phyloP scores from a whole-genome alignment of 2,329 filamentous ascomycete genomes.

The Hypoxylon rubiginosum region DNA sequence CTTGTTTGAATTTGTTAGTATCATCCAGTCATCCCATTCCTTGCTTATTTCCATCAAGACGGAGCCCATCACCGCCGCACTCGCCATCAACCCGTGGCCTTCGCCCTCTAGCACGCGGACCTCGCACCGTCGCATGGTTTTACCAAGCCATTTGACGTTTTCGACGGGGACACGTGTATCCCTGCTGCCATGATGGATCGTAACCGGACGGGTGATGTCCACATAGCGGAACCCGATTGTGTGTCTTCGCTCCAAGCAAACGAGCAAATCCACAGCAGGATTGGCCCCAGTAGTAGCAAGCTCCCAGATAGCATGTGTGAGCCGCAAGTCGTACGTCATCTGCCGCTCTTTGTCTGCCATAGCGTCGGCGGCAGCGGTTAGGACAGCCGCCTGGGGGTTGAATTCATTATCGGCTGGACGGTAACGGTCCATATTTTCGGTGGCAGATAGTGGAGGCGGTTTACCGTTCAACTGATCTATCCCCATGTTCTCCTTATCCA shows the following conservation, averaged over 20 bases:
- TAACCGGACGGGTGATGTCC: conserved; percentile 89
- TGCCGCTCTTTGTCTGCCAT: conserved; percentile 79
- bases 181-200: conserved; percentile 93
- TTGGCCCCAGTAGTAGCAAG: conserved; percentile 92
- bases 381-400: conserved; percentile 49
- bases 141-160: conserved; percentile 94
- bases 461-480: conserved; percentile 48
- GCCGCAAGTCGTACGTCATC: conserved; percentile 81
- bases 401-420: conserved; percentile 50
- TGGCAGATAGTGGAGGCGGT: conserved; percentile 50
- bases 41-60: conserved; percentile 94
- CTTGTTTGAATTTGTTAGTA: conserved; percentile 62
- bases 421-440: conserved; percentile 65
- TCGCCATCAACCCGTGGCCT: conserved; percentile 96
- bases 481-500: conserved; percentile 66
- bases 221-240: conserved; percentile 97
- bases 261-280: conserved; percentile 90
- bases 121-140: conserved; percentile 93
- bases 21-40: conserved; percentile 92
- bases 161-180: conserved; percentile 94
- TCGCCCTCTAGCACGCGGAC: conserved; percentile 91
- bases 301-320: conserved; percentile 96
- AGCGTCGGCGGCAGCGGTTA: conserved; percentile 70
- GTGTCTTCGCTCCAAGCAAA: conserved; percentile 91
- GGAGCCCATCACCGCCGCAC: conserved; percentile 89